Percentiles rank a stretch among this genome's conserved stretches.
Conservation (phyloP, 208 protist species). For the Crithidia brevicula region DNA sequence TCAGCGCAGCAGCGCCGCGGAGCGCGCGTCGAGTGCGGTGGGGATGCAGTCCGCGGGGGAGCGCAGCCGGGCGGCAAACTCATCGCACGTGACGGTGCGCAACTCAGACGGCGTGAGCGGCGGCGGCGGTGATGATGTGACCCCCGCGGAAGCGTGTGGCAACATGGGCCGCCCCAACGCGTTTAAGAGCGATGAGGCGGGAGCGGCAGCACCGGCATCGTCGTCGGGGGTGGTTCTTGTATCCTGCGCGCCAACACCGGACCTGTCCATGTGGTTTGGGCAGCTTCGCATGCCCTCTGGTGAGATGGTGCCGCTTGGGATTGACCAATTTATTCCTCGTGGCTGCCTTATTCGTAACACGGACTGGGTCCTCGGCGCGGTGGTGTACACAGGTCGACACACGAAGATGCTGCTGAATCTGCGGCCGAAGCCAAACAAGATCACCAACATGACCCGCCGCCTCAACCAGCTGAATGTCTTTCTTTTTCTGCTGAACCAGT, state of each 20-base stretch:
- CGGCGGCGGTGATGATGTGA: background rate
- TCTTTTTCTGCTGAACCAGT: slow-evolving; percentile 71
- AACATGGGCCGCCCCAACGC: background rate
- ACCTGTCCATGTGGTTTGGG: slow-evolving; percentile 76
- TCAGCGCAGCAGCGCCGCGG: background rate
- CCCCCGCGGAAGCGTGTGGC: background rate
- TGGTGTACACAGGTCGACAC: slow-evolving; percentile 87
- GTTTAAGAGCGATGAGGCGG: background rate
- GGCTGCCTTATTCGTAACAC: slow-evolving; percentile 92
- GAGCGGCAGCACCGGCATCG: background rate
- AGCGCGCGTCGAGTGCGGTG: no score
- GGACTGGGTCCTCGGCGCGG: slow-evolving; percentile 80
- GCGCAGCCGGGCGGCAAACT: slow-evolving; percentile 2
- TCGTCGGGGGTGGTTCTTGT: slow-evolving; percentile 52
- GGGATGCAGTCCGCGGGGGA: background rate
- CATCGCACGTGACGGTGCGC: slow-evolving; percentile 1
- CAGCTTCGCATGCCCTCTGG: slow-evolving; percentile 59
- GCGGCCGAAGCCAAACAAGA: slow-evolving; percentile 58
- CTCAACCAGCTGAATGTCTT: slow-evolving; percentile 87
- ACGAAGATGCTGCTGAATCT: slow-evolving; percentile 92
- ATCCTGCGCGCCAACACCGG: slow-evolving; percentile 52
- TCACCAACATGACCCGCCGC: slow-evolving; percentile 57
- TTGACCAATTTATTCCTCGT: slow-evolving; percentile 89
- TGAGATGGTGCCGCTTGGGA: slow-evolving; percentile 58
- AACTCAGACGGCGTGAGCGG: background rate